phyloP scores from a whole-genome alignment of 768 basidiomycete genomes.

The Boletus pseudopeckii region DNA sequence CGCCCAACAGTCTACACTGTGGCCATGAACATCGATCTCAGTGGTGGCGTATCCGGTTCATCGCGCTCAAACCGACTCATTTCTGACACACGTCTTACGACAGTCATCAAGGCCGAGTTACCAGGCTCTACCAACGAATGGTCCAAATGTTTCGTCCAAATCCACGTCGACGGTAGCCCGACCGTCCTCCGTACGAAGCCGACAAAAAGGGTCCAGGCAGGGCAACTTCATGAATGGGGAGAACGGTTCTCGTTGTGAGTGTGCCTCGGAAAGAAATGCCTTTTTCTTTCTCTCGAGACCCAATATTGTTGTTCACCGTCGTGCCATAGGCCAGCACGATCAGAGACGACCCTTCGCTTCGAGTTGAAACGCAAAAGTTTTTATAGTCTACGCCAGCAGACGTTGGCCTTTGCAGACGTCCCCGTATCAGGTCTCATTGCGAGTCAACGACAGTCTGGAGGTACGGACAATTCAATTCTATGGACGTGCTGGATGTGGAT shows the following conservation, averaged over 20 bases:
- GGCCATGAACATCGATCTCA: conserved; percentile 27
- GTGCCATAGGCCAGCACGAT: conserved; percentile 10
- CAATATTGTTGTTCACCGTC: background rate
- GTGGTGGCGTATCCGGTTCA: conserved; percentile 3
- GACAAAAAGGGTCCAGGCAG: background rate
- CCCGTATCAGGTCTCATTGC: conserved; percentile 18
- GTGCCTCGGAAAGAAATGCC: background rate
- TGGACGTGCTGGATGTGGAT: background rate
- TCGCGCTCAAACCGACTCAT: background rate
- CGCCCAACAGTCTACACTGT: conserved; percentile 6
- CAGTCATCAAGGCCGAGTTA: conserved; percentile 27
- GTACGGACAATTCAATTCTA: background rate
- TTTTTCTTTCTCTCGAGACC: background rate
- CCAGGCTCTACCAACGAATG: conserved; percentile 16
- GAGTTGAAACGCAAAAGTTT: conserved; percentile 23
- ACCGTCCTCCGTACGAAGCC: conserved; percentile 10
- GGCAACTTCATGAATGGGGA: background rate
- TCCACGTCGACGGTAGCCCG: conserved; percentile 17
- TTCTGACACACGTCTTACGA: background rate
- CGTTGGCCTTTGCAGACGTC: conserved; percentile 14
- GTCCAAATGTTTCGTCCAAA: conserved; percentile 25
- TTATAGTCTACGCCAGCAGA: conserved; percentile 6
- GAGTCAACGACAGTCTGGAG: conserved; percentile 3
- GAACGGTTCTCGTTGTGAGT: conserved; percentile 24
- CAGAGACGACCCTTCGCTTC: conserved; percentile 21